A percentile compares a stretch with the other conserved stretches of the same genome.
These are phyloP conservation scores for Sugiyamaella novakii DNA, from an alignment of 1,139 yeast species.

Conservation along the genomic window DNA sequence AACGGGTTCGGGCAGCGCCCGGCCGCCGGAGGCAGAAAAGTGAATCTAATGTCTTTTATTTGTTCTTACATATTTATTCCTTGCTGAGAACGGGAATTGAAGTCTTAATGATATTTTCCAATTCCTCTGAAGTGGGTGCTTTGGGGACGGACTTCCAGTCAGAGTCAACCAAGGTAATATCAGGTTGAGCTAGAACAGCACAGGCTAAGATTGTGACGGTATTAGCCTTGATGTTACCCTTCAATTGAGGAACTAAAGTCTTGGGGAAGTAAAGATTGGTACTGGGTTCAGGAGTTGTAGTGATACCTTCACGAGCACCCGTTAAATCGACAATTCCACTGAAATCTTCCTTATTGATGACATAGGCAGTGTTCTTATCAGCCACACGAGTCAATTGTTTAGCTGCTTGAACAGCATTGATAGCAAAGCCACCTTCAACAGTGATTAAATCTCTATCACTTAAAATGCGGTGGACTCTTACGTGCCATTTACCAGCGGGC, in stretches of 20 bases:
- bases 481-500: constrained; percentile 35
- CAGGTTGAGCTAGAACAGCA: constrained; percentile 37
- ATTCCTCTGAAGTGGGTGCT: constrained; percentile 21
- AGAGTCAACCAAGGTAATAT: constrained; percentile 16
- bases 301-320: constrained; percentile 22
- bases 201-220: constrained; percentile 24
- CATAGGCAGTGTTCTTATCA: constrained; percentile 16
- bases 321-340: constrained; percentile 29
- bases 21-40: constrained; percentile 4
- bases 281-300: constrained; percentile 25
- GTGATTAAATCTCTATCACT: constrained; percentile 25
- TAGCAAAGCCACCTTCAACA: constrained; percentile 32
- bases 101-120: constrained; percentile 20
- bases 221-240: constrained; percentile 24
- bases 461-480: constrained; percentile 35
- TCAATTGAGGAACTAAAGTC: constrained; percentile 28
- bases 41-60: no score
- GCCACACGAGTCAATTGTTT: constrained; percentile 17
- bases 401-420: constrained; percentile 24
- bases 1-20: constrained; percentile 3
- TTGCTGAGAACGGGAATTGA: constrained; percentile 20
- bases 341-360: constrained; percentile 24
- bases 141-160: constrained; percentile 25
- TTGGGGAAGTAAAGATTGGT: constrained; percentile 26
- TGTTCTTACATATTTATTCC: constrained; percentile 7